These are phyloP conservation scores for Alternaria panax DNA, from an alignment of 2,329 filamentous ascomycete genomes.

Conservation along the genomic window DNA sequence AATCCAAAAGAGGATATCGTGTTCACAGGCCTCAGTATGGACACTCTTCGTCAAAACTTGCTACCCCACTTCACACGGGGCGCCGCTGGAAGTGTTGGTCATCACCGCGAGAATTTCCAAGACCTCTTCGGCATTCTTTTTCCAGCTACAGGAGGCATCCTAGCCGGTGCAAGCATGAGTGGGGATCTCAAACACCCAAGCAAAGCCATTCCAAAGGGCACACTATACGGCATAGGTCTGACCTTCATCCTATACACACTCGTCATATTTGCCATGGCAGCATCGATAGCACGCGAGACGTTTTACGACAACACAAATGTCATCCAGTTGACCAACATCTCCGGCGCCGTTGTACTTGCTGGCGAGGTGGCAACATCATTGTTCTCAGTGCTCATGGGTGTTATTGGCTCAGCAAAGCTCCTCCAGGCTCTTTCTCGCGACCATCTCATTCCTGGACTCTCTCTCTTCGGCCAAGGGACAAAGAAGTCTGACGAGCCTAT, in stretches of 20 bases:
- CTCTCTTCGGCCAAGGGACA: conserved; percentile 76
- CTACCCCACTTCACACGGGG: conserved; percentile 71
- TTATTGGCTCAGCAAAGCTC: conserved; percentile 84
- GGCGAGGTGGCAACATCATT: conserved; percentile 84
- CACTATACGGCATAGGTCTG: conserved; percentile 75
- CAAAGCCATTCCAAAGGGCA: conserved; percentile 85
- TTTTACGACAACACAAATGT: conserved; percentile 79
- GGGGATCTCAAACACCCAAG: conserved; percentile 84
- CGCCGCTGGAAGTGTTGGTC: conserved; percentile 67
- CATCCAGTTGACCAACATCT: conserved; percentile 83
- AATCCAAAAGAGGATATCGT: conserved; percentile 69
- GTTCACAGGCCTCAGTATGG: conserved; percentile 77
- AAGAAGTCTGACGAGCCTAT: conserved; percentile 76
- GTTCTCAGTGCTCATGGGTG: conserved; percentile 86
- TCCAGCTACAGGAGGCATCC: conserved; percentile 70
- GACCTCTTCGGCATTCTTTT: conserved; percentile 88
- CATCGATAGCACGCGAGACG: conserved; percentile 75
- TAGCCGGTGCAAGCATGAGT: conserved; percentile 85
- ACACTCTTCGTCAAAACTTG: conserved; percentile 77
- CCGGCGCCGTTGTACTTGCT: conserved; percentile 73
- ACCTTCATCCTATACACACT: conserved; percentile 79
- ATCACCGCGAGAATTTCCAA: conserved; percentile 74
- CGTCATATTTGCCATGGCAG: conserved; percentile 79
- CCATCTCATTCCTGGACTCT: conserved; percentile 77
- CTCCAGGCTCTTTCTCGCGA: conserved; percentile 84